A percentile compares a stretch with the other conserved stretches of the same genome.
phyloP scores from a whole-genome alignment of 192 early-diverging fungal genomes.

The Entomortierella chlamydospora region DNA sequence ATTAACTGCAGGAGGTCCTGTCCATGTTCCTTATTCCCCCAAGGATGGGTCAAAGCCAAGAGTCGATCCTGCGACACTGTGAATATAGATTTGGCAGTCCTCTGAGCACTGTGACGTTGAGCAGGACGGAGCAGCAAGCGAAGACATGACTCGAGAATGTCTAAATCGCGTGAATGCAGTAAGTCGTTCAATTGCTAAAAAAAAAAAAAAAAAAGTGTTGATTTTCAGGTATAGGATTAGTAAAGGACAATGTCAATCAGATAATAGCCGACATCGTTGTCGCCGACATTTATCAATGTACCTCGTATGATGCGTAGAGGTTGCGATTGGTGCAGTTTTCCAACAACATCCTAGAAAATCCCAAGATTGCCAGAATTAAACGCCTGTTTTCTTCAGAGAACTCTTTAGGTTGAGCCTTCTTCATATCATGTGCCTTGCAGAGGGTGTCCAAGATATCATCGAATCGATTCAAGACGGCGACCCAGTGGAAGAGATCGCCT shows the following conservation, averaged over 20 bases:
- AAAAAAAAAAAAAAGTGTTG: not conserved
- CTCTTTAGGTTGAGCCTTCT: constrained; percentile 68
- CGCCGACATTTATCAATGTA: constrained; percentile 25
- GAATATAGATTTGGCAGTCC: constrained; percentile 68
- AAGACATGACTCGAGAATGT: constrained; percentile 81
- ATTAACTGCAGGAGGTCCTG: constrained; percentile 61
- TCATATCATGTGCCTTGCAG: constrained; percentile 72
- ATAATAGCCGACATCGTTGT: not conserved
- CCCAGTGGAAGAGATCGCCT: constrained; percentile 97
- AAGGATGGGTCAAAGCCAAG: constrained; percentile 69
- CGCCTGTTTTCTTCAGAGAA: constrained; percentile 68
- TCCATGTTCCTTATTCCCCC: constrained; percentile 66
- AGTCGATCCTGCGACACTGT: constrained; percentile 67
- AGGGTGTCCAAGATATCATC: constrained; percentile 80
- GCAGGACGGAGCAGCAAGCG: constrained; percentile 88
- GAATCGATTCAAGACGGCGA: constrained; percentile 91
- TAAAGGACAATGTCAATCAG: not conserved
- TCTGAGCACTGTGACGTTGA: constrained; percentile 87
- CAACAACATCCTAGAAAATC: constrained; percentile 84
- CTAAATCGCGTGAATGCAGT: constrained; percentile 81
- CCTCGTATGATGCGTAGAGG: constrained; percentile 92
- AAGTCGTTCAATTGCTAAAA: constrained; percentile 82
- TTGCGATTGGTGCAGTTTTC: constrained; percentile 96
- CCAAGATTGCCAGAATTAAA: constrained; percentile 74
- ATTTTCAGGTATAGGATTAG: constrained; percentile 4